Evolutionary conservation across 2,329 filamentous ascomycete species (phyloP).

Genomic region (Fusarium staphyleae): DNA sequence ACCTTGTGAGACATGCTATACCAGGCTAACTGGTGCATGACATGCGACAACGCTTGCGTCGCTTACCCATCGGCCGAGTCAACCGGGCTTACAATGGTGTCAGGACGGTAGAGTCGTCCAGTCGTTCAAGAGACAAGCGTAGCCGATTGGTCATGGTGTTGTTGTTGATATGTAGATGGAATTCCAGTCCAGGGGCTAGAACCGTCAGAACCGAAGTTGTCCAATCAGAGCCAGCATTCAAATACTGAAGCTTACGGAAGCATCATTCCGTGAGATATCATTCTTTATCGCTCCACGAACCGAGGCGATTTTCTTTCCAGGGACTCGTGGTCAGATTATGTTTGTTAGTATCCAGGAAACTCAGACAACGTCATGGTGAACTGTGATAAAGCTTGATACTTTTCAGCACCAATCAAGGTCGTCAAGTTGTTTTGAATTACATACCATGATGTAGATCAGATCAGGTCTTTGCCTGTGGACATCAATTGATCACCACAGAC

Average conservation of each 20-base stretch:
- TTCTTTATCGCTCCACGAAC: background rate
- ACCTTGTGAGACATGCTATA: background rate
- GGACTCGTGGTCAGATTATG: background rate
- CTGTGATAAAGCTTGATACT: background rate
- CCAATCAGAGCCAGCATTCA: background rate
- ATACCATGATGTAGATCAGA: background rate
- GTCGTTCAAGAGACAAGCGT: background rate
- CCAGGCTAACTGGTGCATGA: conserved; percentile 1
- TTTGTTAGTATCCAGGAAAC: background rate
- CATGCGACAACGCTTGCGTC: conserved; percentile 13
- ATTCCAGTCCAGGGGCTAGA: conserved; percentile 30
- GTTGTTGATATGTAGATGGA: conserved; percentile 11
- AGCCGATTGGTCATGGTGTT: conserved; percentile 8
- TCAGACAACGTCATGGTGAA: background rate
- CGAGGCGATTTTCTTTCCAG: background rate
- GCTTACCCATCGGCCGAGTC: conserved; percentile 14
- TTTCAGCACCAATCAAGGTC: background rate
- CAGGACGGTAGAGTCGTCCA: background rate
- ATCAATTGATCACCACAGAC: background rate
- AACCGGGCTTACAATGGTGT: background rate
- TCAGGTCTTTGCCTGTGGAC: background rate
- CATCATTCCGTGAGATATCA: background rate
- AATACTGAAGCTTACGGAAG: background rate
- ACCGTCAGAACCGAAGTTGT: conserved; percentile 2
- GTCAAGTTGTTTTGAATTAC: too few relatives aligned